A percentile compares a stretch with the other conserved stretches of the same genome.
These are phyloP conservation scores for Musa troglodytarum DNA, from an alignment of 176 grass and related monocot genomes.

Conservation along the genomic window DNA sequence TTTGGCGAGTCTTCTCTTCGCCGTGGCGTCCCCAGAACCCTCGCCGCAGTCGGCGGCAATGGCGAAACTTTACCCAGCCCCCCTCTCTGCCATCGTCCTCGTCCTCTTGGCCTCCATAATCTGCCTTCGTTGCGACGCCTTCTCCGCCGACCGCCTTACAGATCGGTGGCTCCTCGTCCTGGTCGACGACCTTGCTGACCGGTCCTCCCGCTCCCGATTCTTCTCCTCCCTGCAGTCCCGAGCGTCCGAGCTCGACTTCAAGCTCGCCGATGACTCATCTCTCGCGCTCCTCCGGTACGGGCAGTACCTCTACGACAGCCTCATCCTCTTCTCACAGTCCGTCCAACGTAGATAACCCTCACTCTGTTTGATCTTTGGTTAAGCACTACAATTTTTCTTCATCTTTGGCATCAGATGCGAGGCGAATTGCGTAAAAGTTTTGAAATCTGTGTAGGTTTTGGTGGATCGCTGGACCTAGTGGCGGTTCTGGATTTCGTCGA, in stretches of 20 bases:
- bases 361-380: background rate
- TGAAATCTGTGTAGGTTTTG: slow-evolving; percentile 47
- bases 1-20: background rate
- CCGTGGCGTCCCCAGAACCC: slow-evolving; percentile 19
- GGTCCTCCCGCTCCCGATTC: slow-evolving; percentile 73
- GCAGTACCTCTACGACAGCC: slow-evolving; percentile 85
- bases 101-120: slow-evolving; percentile 4
- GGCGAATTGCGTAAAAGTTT: background rate
- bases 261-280: slow-evolving; percentile 66
- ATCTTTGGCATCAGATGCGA: slow-evolving; percentile 13
- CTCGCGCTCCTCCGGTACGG: slow-evolving; percentile 77
- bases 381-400: background rate
- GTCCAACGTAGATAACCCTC: slow-evolving; percentile 34
- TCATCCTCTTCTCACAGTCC: slow-evolving; percentile 71
- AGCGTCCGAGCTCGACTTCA: slow-evolving; percentile 73
- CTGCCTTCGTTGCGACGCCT: background rate
- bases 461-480: slow-evolving; percentile 76
- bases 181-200: slow-evolving; percentile 71
- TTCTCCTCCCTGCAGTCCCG: slow-evolving; percentile 66
- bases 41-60: slow-evolving; percentile 25
- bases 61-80: slow-evolving; percentile 20
- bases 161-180: slow-evolving; percentile 64
- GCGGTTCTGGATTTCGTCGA: slow-evolving; percentile 73
- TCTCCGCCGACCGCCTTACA: slow-evolving; percentile 30
- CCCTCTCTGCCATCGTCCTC: slow-evolving; percentile 1